A percentile compares a stretch with the other conserved stretches of the same genome.
Evolutionary conservation across 2,329 filamentous ascomycete genomes (phyloP).

Genomic region (Magnaporthales sp.): DNA sequence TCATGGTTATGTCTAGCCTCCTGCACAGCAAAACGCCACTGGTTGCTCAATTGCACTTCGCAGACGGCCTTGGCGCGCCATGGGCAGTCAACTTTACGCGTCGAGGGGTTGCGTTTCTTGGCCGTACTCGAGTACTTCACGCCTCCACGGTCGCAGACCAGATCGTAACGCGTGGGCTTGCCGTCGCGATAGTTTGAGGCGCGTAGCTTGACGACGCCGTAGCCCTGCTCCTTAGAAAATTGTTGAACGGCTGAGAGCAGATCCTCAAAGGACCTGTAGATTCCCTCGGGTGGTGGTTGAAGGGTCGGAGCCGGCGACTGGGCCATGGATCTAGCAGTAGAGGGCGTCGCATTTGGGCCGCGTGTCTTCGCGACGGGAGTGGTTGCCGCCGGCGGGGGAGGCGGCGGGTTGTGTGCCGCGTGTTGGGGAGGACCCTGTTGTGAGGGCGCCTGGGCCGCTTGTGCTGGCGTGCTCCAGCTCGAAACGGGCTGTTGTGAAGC

Average conservation of each 20-base stretch:
- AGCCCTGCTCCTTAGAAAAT: conserved; percentile 53
- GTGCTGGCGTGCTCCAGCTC: conserved; percentile 14
- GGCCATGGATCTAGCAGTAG: conserved; percentile 11
- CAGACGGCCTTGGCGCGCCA: conserved; percentile 57
- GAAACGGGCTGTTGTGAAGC: conserved; percentile 15
- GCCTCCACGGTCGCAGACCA: conserved; percentile 54
- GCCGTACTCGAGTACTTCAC: conserved; percentile 58
- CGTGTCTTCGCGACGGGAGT: conserved; percentile 5
- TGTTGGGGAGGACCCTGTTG: conserved; percentile 12
- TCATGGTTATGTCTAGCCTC: conserved; percentile 54
- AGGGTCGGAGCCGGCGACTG: conserved; percentile 36
- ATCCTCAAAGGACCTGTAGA: conserved; percentile 51
- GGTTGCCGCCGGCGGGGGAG: conserved; percentile 9
- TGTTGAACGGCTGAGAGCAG: conserved; percentile 49
- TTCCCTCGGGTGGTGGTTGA: conserved; percentile 49
- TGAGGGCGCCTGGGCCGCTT: conserved; percentile 7
- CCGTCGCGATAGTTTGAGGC: conserved; percentile 56
- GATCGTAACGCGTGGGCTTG: conserved; percentile 53
- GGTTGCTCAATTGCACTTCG: conserved; percentile 52
- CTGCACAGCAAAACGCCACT: conserved; percentile 56
- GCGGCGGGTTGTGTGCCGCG: conserved; percentile 7
- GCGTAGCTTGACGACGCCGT: conserved; percentile 53
- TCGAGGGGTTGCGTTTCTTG: conserved; percentile 56
- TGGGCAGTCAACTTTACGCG: conserved; percentile 55
- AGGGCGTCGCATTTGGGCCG: conserved; percentile 13